A percentile compares a stretch with the other conserved stretches of the same genome.
phyloP scores from a whole-genome alignment of 148 eudicot genomes.

The Silene uniflora region DNA sequence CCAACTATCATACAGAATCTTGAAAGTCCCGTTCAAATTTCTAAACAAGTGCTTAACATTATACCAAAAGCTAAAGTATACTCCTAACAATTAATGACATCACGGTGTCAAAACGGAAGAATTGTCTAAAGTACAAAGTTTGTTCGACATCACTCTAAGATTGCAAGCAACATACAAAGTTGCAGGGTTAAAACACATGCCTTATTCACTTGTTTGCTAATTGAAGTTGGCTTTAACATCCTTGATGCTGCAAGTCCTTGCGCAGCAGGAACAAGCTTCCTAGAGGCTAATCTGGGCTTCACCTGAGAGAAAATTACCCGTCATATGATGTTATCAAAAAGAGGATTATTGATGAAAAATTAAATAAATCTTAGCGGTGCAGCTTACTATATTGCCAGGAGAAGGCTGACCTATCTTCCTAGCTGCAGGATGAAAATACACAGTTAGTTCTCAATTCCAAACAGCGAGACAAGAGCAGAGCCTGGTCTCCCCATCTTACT shows the following conservation, averaged over 20 bases:
- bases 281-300: constrained; percentile 39
- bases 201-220: constrained; percentile 40
- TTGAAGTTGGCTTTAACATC: constrained; percentile 34
- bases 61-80: neutral
- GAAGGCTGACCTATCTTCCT: constrained; percentile 33
- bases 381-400: constrained; percentile 43
- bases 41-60: neutral
- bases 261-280: constrained; percentile 35
- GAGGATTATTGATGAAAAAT: constrained; percentile 1
- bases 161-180: neutral
- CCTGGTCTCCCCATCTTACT: neutral
- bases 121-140: neutral
- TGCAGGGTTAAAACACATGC: constrained; percentile 30
- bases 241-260: constrained; percentile 35
- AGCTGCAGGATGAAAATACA: constrained; percentile 36
- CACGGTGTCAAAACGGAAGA: neutral
- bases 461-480: neutral
- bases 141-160: constrained; percentile 5
- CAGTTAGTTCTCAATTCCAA: constrained; percentile 11
- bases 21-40: neutral
- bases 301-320: constrained; percentile 29
- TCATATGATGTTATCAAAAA: constrained; percentile 9
- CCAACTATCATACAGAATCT: constrained; percentile 3
- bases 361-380: neutral
- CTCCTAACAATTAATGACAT: neutral